phyloP scores from a whole-genome alignment of 2,329 filamentous ascomycete genomes.

The Microsporum canis region DNA sequence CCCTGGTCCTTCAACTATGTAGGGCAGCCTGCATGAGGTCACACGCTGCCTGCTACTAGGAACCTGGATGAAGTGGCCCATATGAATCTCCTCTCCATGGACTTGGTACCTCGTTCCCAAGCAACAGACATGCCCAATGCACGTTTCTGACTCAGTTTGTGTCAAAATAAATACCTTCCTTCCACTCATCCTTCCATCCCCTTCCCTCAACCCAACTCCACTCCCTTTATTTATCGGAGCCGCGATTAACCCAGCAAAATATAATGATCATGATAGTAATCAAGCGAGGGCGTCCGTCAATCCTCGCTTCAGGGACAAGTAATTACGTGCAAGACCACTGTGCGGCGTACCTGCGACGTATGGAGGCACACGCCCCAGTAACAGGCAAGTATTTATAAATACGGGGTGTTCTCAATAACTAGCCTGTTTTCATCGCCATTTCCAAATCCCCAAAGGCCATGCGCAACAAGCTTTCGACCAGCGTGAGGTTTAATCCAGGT shows the following conservation, averaged over 20 bases:
- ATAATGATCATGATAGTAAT: too few relatives aligned
- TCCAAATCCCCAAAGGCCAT: neutral
- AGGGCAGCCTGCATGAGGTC: neutral
- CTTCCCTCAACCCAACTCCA: neutral
- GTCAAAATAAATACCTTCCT: neutral
- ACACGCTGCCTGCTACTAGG: neutral
- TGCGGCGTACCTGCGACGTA: neutral
- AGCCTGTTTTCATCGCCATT: neutral
- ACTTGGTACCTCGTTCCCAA: neutral
- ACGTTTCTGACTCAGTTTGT: slow-evolving; percentile 4
- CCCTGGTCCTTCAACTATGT: neutral
- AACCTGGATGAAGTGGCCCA: neutral
- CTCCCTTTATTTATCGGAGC: neutral
- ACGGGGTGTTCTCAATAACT: neutral
- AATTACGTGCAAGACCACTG: neutral
- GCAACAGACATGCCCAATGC: neutral
- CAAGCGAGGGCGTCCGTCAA: neutral
- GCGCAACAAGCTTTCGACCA: slow-evolving; percentile 4
- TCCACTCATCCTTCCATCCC: slow-evolving; percentile 2
- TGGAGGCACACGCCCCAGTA: neutral
- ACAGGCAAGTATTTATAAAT: neutral
- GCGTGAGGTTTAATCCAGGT: slow-evolving; percentile 4
- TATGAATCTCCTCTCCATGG: neutral
- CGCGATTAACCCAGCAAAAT: neutral
- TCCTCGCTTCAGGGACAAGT: neutral